These are phyloP conservation scores for Salix udensis DNA, from an alignment of 345 rosid genomes.

Conservation along the genomic window DNA sequence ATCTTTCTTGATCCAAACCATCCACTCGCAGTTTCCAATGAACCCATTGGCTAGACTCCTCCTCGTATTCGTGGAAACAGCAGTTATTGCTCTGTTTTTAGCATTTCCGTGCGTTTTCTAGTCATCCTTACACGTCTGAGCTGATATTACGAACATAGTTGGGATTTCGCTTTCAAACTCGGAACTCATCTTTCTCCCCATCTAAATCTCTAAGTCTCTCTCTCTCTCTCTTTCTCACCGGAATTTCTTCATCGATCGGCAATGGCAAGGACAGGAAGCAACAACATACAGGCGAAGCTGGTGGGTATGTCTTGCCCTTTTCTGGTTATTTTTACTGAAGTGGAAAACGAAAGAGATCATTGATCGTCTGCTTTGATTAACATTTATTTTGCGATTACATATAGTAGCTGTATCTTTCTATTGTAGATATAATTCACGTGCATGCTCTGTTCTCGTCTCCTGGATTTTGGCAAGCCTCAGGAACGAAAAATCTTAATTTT, in stretches of 20 bases:
- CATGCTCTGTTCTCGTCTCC: too few species aligned
- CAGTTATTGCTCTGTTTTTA: not conserved
- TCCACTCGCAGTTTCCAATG: not conserved
- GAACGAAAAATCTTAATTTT: too few species aligned
- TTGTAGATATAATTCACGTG: too few species aligned
- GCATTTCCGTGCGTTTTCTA: not conserved
- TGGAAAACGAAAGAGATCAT: not conserved
- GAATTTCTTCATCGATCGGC: not conserved
- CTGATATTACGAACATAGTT: not conserved
- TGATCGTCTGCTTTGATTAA: not conserved
- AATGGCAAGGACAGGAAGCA: slow-evolving; percentile 56
- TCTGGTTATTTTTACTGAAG: not conserved
- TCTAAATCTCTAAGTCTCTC: not conserved
- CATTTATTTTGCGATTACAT: too few species aligned
- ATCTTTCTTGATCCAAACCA: not conserved
- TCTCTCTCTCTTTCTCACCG: not conserved
- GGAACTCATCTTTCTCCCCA: not conserved
- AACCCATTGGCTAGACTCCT: too few species aligned
- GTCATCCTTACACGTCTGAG: not conserved
- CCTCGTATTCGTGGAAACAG: not conserved
- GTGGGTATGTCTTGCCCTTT: slow-evolving; percentile 61
- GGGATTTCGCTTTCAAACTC: not conserved
- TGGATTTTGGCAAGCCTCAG: too few species aligned
- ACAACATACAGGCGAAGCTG: slow-evolving; percentile 85
- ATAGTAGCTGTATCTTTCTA: too few species aligned